phyloP scores from a whole-genome alignment of 1,284 basidiomycete genomes.

The Ustilago shanxiensis region DNA sequence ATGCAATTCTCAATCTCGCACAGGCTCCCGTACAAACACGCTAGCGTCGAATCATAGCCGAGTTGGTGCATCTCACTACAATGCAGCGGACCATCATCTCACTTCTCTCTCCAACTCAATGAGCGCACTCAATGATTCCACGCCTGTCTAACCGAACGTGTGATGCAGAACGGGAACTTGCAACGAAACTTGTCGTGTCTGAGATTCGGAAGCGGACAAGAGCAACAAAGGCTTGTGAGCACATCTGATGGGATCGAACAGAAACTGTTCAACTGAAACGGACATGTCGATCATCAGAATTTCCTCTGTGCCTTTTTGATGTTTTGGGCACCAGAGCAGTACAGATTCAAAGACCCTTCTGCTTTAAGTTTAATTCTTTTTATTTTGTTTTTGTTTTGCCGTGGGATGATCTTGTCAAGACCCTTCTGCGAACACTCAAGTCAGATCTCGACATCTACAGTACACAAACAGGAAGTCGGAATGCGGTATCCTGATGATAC shows the following conservation, averaged over 20 bases:
- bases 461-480: too few relatives aligned
- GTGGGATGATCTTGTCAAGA: not conserved
- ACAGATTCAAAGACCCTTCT: not conserved
- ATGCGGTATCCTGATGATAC: too few relatives aligned
- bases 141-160: not conserved
- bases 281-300: conserved; percentile 26
- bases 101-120: too few relatives aligned
- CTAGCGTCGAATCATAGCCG: not conserved
- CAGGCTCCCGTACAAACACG: not conserved
- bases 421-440: too few relatives aligned
- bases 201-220: not conserved
- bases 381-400: not conserved
- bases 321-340: conserved; percentile 8
- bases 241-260: conserved; percentile 8
- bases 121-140: too few relatives aligned
- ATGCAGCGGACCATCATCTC: conserved; percentile 5
- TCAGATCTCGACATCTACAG: too few relatives aligned
- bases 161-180: not conserved
- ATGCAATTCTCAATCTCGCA: not conserved
- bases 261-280: conserved; percentile 9
- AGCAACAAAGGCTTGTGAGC: not conserved
- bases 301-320: not conserved
- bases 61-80: conserved; percentile 8
- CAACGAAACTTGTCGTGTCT: too few relatives aligned
- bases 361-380: not conserved